Conservation (phyloP, 2,329 filamentous ascomycete genomes). For the Eutypa lata region DNA sequence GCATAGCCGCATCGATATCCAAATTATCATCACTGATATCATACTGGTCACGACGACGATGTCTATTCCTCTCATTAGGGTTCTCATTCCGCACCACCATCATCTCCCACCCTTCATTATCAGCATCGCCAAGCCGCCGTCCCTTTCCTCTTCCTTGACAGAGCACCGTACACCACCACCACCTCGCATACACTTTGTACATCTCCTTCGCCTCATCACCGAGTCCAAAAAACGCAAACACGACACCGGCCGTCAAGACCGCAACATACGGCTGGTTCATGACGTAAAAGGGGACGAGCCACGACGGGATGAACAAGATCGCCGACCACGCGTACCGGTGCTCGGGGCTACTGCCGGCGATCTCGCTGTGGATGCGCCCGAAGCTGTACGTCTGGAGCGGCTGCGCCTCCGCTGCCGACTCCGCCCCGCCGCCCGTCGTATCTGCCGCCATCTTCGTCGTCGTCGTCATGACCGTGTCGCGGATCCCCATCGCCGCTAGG, state of each 20-base stretch:
- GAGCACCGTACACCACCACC: constrained; percentile 3
- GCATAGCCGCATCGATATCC: not conserved
- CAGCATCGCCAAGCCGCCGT: not conserved
- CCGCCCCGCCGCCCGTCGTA: constrained; percentile 7
- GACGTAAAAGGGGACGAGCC: constrained; percentile 33
- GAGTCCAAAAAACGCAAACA: constrained; percentile 55
- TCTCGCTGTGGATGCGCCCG: constrained; percentile 9
- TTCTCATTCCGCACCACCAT: too few species aligned
- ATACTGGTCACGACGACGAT: not conserved
- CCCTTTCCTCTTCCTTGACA: not conserved
- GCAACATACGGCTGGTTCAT: constrained; percentile 48
- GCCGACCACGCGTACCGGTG: constrained; percentile 42
- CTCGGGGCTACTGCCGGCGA: constrained; percentile 35
- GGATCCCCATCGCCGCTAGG: constrained; percentile 40
- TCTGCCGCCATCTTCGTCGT: too few species aligned
- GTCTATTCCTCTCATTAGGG: too few species aligned
- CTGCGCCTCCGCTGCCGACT: not conserved
- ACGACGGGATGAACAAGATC: constrained; percentile 43
- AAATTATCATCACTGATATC: not conserved
- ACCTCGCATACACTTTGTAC: constrained; percentile 35
- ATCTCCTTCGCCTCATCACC: constrained; percentile 51
- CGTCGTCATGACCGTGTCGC: too few species aligned
- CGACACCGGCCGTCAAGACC: constrained; percentile 43
- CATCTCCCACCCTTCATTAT: not conserved
- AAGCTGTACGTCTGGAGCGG: constrained; percentile 35